Percentiles rank a stretch among this genome's conserved stretches.
Conservation (phyloP, 192 early-diverging fungal species). For the Kickxella alabastrina region DNA sequence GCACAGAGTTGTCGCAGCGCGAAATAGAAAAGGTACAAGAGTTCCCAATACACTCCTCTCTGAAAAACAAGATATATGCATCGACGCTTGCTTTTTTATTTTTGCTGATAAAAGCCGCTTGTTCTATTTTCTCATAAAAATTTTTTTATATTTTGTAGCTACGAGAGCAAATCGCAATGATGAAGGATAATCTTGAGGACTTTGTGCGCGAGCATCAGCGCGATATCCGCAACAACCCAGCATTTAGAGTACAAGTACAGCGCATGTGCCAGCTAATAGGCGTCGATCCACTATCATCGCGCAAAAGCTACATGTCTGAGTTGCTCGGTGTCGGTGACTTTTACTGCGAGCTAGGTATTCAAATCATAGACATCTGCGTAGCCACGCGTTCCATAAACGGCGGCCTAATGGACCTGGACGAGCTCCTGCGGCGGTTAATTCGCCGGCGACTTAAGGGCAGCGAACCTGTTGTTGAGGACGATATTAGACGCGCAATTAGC, state of each 20-base stretch:
- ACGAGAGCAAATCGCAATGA: slow-evolving; percentile 61
- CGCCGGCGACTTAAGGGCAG: slow-evolving; percentile 54
- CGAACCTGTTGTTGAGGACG: slow-evolving; percentile 62
- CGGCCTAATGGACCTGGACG: slow-evolving; percentile 83
- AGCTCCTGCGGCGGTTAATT: slow-evolving; percentile 69
- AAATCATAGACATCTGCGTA: slow-evolving; percentile 87
- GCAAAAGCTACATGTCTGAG: slow-evolving; percentile 95
- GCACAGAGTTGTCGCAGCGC: slow-evolving; percentile 41
- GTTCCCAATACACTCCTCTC: no score
- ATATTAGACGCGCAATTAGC: slow-evolving; percentile 82
- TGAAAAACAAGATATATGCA: not conserved
- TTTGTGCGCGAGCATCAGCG: slow-evolving; percentile 84
- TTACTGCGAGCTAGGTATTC: slow-evolving; percentile 94
- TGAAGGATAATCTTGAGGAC: slow-evolving; percentile 78
- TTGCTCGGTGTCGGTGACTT: slow-evolving; percentile 94
- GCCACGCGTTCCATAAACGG: slow-evolving; percentile 81
- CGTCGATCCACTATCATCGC: slow-evolving; percentile 93
- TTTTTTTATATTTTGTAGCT: no score
- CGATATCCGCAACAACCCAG: slow-evolving; percentile 83
- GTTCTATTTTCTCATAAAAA: not conserved
- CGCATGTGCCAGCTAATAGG: slow-evolving; percentile 91
- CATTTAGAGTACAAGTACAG: slow-evolving; percentile 86
- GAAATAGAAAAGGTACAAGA: slow-evolving; percentile 52
- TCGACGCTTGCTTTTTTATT: no score
- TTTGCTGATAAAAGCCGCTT: no score